Conservation (phyloP, 129 eudicot species). For the Centaurea solstitialis region DNA sequence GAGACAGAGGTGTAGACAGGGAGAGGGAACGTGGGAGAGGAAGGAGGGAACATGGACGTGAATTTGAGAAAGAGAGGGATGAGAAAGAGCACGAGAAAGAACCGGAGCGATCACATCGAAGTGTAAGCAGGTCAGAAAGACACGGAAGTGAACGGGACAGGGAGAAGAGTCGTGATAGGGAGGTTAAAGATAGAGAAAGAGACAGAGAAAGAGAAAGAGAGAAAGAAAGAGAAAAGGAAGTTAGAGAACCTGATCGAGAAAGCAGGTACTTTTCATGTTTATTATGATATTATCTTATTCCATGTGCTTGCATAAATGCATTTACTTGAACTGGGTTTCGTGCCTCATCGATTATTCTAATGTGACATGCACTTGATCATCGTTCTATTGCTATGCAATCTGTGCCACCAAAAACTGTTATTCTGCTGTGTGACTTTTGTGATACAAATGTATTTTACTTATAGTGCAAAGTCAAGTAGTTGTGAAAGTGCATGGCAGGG, state of each 20-base stretch:
- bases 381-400: neutral
- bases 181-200: slow-evolving; percentile 27
- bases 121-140: slow-evolving; percentile 57
- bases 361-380: neutral
- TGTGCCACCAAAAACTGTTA: slow-evolving; percentile 12
- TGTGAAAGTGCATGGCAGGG: neutral
- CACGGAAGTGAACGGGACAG: slow-evolving; percentile 50
- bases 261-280: slow-evolving; percentile 55
- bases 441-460: slow-evolving; percentile 5
- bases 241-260: slow-evolving; percentile 49
- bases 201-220: slow-evolving; percentile 37
- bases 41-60: slow-evolving; percentile 48
- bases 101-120: slow-evolving; percentile 42
- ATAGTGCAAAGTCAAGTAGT: neutral
- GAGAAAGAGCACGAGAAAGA: slow-evolving; percentile 41
- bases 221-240: slow-evolving; percentile 55
- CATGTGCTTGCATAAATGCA: neutral
- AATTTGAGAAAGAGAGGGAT: slow-evolving; percentile 43
- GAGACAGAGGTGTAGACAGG: slow-evolving; percentile 40
- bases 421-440: neutral
- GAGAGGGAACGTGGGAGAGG: slow-evolving; percentile 44
- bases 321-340: neutral
- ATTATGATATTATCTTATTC: slow-evolving; percentile 16
- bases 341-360: neutral
- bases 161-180: slow-evolving; percentile 51